Conservation (phyloP, 225 moss, liverwort and hornwort species). For the Marchantia paleacea region DNA sequence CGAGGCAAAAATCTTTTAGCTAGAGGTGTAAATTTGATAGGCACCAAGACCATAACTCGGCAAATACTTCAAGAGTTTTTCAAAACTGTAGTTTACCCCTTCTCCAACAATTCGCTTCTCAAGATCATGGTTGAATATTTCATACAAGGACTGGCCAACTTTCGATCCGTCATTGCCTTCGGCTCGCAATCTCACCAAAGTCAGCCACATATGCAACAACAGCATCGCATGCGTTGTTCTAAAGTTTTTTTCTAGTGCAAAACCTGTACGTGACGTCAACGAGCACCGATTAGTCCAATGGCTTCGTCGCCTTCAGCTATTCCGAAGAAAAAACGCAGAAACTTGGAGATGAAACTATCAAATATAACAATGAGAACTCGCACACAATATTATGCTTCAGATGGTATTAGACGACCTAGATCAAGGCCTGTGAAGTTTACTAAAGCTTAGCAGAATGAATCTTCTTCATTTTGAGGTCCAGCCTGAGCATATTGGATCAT, state of each 20-base stretch:
- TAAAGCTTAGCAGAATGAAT: too few relatives aligned
- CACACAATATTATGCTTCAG: too few relatives aligned
- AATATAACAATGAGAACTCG: background rate
- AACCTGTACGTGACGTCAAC: conserved; percentile 46
- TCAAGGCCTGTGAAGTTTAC: too few relatives aligned
- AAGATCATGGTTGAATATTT: conserved; percentile 67
- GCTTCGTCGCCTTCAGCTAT: background rate
- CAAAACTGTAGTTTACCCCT: conserved; percentile 49
- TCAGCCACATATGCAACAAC: conserved; percentile 93
- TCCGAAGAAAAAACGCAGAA: background rate
- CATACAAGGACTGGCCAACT: conserved; percentile 80
- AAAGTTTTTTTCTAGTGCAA: conserved; percentile 73
- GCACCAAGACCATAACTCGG: too few relatives aligned
- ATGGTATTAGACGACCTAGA: too few relatives aligned
- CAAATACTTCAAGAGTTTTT: background rate
- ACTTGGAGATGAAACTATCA: background rate
- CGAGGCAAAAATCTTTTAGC: too few relatives aligned
- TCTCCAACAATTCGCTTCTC: conserved; percentile 70
- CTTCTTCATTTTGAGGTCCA: too few relatives aligned
- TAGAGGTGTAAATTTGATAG: too few relatives aligned
- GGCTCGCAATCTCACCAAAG: conserved; percentile 75
- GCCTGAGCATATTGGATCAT: background rate
- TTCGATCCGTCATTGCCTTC: conserved; percentile 84
- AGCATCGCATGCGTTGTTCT: conserved; percentile 95
- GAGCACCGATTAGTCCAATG: background rate